These are phyloP conservation scores for Wallemia mellicola DNA, from an alignment of 1,284 basidiomycete genomes.

Conservation along the genomic window DNA sequence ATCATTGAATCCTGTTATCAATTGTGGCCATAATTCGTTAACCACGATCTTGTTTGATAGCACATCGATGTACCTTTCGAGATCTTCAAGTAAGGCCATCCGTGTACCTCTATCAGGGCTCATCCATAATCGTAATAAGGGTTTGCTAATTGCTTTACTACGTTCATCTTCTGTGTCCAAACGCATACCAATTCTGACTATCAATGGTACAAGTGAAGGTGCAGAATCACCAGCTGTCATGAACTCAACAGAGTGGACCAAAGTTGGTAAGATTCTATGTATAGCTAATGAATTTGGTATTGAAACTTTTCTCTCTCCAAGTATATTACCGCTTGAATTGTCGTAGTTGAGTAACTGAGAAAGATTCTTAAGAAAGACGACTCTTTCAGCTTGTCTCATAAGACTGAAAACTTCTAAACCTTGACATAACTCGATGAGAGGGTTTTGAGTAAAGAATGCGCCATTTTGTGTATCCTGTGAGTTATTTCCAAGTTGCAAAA, in stretches of 20 bases:
- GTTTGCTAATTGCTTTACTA: constrained; percentile 45
- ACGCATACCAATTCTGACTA: constrained; percentile 34
- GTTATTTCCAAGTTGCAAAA: constrained; percentile 45
- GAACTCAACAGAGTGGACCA: constrained; percentile 54
- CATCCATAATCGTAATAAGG: constrained; percentile 51
- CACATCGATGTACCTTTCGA: constrained; percentile 57
- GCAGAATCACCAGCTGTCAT: constrained; percentile 41
- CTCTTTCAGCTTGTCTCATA: constrained; percentile 52
- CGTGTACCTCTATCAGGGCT: constrained; percentile 73
- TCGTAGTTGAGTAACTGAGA: not conserved
- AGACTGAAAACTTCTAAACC: constrained; percentile 68
- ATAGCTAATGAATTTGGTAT: constrained; percentile 68
- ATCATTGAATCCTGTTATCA: constrained; percentile 82
- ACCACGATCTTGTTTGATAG: constrained; percentile 55
- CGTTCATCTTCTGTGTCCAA: constrained; percentile 31
- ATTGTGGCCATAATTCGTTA: constrained; percentile 73
- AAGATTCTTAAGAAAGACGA: constrained; percentile 27
- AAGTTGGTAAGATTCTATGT: constrained; percentile 56
- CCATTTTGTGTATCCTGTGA: constrained; percentile 18
- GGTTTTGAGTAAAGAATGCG: constrained; percentile 64
- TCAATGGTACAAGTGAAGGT: constrained; percentile 45
- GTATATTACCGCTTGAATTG: constrained; percentile 14
- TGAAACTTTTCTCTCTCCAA: constrained; percentile 46
- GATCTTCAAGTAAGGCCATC: constrained; percentile 67
- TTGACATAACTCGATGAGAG: constrained; percentile 51